These are phyloP conservation scores for Penicillium diatomitis DNA, from an alignment of 495 filamentous ascomycete genomes.

Conservation along the genomic window DNA sequence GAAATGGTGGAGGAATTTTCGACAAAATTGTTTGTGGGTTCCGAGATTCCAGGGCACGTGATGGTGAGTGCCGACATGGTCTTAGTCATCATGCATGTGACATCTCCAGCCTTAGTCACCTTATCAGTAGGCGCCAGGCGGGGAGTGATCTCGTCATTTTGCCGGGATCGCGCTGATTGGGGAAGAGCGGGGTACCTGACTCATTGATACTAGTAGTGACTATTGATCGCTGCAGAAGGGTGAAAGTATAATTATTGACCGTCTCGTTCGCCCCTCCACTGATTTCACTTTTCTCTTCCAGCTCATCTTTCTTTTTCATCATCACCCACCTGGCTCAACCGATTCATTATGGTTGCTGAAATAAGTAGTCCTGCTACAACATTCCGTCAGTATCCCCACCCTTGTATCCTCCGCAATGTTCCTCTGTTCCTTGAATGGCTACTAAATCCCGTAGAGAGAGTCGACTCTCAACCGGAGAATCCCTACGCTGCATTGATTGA, in stretches of 20 bases:
- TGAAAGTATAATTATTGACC: neutral
- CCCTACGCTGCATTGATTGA: slow-evolving; percentile 81
- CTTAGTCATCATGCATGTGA: neutral
- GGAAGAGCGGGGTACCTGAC: slow-evolving; percentile 9
- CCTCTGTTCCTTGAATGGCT: slow-evolving; percentile 22
- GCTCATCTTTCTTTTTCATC: neutral
- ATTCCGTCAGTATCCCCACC: slow-evolving; percentile 35
- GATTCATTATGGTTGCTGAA: slow-evolving; percentile 23
- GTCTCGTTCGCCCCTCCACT: neutral
- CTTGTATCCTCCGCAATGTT: slow-evolving; percentile 4
- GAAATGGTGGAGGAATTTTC: neutral
- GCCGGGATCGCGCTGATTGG: neutral
- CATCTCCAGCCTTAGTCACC: too few relatives aligned
- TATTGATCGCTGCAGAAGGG: too few relatives aligned
- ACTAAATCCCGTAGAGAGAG: slow-evolving; percentile 59
- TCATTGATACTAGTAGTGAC: slow-evolving; percentile 2
- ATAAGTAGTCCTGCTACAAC: slow-evolving; percentile 11
- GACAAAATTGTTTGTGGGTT: neutral
- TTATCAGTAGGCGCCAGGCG: too few relatives aligned
- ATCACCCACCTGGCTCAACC: neutral
- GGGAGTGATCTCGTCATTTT: neutral
- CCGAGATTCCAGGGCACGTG: neutral
- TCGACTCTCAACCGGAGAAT: slow-evolving; percentile 73
- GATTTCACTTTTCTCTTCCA: slow-evolving; percentile 1
- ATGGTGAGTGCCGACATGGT: neutral